Conservation (phyloP, 495 filamentous ascomycete genomes). For the Podospora fimiseda region DNA sequence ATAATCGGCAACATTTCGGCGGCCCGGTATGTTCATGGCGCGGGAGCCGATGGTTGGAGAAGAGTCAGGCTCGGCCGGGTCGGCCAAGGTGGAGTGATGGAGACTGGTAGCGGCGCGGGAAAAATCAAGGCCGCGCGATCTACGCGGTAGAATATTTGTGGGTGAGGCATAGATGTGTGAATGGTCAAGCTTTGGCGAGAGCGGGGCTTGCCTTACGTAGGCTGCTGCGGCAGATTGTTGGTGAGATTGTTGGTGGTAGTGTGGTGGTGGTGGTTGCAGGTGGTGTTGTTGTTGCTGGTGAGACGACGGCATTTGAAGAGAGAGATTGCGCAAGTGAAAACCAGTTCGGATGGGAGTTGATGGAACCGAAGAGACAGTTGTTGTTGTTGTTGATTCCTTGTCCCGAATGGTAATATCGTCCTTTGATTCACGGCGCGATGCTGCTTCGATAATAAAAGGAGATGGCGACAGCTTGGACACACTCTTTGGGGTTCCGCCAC, state of each 20-base stretch:
- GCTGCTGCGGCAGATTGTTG: conserved; percentile 37
- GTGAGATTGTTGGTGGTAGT: conserved; percentile 5
- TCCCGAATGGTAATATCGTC: conserved; percentile 63
- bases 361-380: conserved; percentile 8
- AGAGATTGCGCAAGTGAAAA: conserved; percentile 55
- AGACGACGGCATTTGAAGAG: conserved; percentile 64
- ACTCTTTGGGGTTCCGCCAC: conserved; percentile 43
- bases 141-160: conserved; percentile 72
- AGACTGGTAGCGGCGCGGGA: conserved; percentile 90
- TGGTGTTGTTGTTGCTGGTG: not conserved
- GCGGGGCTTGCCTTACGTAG: conserved; percentile 57
- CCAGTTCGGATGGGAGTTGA: conserved; percentile 54
- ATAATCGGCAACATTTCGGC: conserved; percentile 28
- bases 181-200: conserved; percentile 80
- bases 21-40: conserved; percentile 67
- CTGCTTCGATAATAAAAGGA: conserved; percentile 57
- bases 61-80: conserved; percentile 86
- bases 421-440: conserved; percentile 54
- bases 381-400: conserved; percentile 21
- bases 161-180: conserved; percentile 74
- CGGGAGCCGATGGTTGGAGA: conserved; percentile 78
- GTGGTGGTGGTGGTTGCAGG: not conserved
- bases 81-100: conserved; percentile 89
- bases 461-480: conserved; percentile 63
- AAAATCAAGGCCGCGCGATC: conserved; percentile 84